Percentiles rank a stretch among this genome's conserved stretches.
These are phyloP conservation scores for Pseudisothecium myosuroides DNA, from an alignment of 225 moss, liverwort and hornwort species.

Conservation along the genomic window DNA sequence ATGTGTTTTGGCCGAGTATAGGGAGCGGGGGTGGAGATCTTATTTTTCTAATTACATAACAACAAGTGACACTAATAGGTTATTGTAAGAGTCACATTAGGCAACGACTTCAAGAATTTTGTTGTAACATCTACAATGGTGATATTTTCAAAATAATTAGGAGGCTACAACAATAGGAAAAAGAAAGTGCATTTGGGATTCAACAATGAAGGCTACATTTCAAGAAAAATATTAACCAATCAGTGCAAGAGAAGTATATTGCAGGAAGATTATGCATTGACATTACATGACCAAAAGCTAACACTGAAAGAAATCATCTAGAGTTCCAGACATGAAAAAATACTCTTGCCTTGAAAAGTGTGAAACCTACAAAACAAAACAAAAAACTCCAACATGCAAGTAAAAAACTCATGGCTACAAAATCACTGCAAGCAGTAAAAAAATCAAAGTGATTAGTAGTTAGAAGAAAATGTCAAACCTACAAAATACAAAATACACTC, in stretches of 20 bases:
- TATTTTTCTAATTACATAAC: too few species aligned
- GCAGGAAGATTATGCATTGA: not conserved
- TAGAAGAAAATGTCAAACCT: too few species aligned
- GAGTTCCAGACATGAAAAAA: not conserved
- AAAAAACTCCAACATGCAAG: too few species aligned
- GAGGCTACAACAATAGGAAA: not conserved
- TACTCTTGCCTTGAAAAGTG: not conserved
- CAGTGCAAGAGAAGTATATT: not conserved
- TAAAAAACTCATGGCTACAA: too few species aligned
- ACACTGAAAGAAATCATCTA: not conserved
- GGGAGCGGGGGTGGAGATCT: too few species aligned
- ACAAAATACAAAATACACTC: too few species aligned
- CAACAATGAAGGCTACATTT: accelerated
- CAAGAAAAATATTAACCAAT: not conserved
- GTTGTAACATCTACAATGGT: not conserved
- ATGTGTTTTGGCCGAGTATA: too few species aligned
- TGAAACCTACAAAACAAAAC: too few species aligned
- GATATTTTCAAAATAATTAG: not conserved
- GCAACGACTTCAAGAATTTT: not conserved
- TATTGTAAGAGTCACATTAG: not conserved
- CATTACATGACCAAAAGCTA: not conserved
- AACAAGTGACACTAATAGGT: not conserved
- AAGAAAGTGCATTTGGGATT: not conserved
- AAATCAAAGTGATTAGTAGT: too few species aligned
- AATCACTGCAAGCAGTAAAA: too few species aligned